Base-by-base conservation (phyloP, 768 basidiomycete species). In the Xerocomus potaroensis region DNA sequence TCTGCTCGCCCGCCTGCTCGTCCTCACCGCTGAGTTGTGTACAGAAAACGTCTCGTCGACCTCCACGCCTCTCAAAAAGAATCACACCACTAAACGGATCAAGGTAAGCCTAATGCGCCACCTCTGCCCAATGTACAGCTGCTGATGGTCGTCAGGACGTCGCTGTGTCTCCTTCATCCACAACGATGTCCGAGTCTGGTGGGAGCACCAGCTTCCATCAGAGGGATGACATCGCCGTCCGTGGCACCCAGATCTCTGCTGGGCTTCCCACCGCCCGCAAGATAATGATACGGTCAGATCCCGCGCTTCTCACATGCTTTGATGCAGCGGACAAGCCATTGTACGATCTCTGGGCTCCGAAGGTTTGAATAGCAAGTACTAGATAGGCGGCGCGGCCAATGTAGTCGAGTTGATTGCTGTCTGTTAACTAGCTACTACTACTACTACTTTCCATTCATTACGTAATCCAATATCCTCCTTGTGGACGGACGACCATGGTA, bases 291-390 rank as follows among this genome's bases (percentile, higher is more conserved):
- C 81, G 83, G 33, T 69, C 79, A 19, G 87, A 90, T 62, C 77
- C 83, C 5, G 68, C 83, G 7, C 69, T 88, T 33, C 60, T 80
- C 45, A 86, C 85, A 27, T 84, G 79, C 52, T 91, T 91, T 56
- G 87, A 91, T 63, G 75, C 79, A 12, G 71, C 75, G 19, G 89
- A 91, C 66, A 81, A 74, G 67, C 83, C 88, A 54, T 71, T 91
- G 18, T 89, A 90, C 56, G 78, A 81, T 36, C 71, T 90, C 9
- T 91, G 89, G 88, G 83, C 72, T 23, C 82, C 84, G 4, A 64
- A 43, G 26, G 30, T 41, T 32, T 64, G 54, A 63, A 16, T 24
- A 24, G 15, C 23, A 24, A 23, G 15, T 11, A 22, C 15, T 9
- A 1, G 11, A 18, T 23, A 6, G 35, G 4, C 9, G 8, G 6